Evolutionary conservation across 108 stramenopile genomes (phyloP), one percentile per base, ranked within the genome.

Genomic region (Skeletonema costatum): DNA sequence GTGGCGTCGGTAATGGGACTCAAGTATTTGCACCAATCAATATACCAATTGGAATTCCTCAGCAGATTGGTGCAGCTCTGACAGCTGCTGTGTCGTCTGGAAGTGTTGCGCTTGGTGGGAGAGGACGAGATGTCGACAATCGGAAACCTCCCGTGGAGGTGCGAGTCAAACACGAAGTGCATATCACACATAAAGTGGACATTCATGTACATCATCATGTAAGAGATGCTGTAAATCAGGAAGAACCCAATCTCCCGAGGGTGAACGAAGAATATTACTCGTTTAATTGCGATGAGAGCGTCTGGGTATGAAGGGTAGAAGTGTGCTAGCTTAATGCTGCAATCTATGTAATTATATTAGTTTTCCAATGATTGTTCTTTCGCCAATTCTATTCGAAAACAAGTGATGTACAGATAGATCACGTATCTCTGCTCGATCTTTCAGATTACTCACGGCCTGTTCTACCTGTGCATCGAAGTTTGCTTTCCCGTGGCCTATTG

Each of bases 311-410:
- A 50, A 50, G 16, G 48, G 9, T 9, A 39, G 38, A 39, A 39
- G 38, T 39, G 38, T 5, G 38, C 7, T 39, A 39, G 38, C 8
- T 7, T 39, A 39, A 39, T 39, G 38, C 6, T 39, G 38, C 1
- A n/a, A 50, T 50, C 1, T 53, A 53, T 53, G 5, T 53, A 19
- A 25, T 12, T 35, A 64, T 38, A 2, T 64, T 17, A 64, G n/a
- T 64, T 3, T 38, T 41, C 85, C 81, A 48, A 86, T 78, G 3
- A 86, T 51, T 9, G 85, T 86, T 35, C 39, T 41, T 41, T 86
- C 85, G 33, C 85, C 80, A 31, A 44, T 71, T 1, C 85, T 71
- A 70, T 86, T 86, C 1, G 73, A 51, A 72, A 86, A 86, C 29
- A 86, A 48, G 50, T 86, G 85, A 9, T 74, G 19, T 12, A 68